Conservation (phyloP, 495 filamentous ascomycete genomes). For the Xylaria cubensis region DNA sequence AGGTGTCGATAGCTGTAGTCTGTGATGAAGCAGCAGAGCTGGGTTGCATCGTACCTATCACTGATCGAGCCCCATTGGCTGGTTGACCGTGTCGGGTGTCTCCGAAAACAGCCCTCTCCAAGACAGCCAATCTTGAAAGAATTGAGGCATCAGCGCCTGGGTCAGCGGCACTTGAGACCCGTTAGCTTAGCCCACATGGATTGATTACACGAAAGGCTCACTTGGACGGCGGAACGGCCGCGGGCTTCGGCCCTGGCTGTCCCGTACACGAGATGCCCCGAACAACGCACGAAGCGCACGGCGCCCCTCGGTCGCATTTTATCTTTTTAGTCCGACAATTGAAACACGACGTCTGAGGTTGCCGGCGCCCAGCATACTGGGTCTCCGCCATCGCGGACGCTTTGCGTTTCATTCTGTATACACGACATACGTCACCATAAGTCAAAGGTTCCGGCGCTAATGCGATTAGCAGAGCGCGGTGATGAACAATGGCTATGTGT, state of each 20-base stretch:
- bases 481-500: not conserved
- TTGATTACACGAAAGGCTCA: not conserved
- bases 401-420: conserved; percentile 25
- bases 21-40: conserved; percentile 14
- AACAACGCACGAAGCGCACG: conserved; percentile 41
- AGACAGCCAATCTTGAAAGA: conserved; percentile 27
- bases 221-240: conserved; percentile 12
- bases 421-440: not conserved
- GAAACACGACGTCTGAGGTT: conserved; percentile 52
- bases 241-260: not conserved
- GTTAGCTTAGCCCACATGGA: not conserved
- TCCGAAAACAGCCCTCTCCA: conserved; percentile 35
- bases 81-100: not conserved
- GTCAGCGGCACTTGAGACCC: not conserved
- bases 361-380: conserved; percentile 39
- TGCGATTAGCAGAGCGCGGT: not conserved
- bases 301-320: conserved; percentile 51
- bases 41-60: not conserved
- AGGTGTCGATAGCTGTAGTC: not conserved
- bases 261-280: conserved; percentile 30
- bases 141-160: conserved; percentile 14
- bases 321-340: conserved; percentile 55
- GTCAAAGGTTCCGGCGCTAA: too few relatives aligned
- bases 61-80: not conserved
- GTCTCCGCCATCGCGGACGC: not conserved